Evolutionary conservation across 129 eudicot genomes (phyloP).

Genomic region (Rutidosis leptorrhynchoides): DNA sequence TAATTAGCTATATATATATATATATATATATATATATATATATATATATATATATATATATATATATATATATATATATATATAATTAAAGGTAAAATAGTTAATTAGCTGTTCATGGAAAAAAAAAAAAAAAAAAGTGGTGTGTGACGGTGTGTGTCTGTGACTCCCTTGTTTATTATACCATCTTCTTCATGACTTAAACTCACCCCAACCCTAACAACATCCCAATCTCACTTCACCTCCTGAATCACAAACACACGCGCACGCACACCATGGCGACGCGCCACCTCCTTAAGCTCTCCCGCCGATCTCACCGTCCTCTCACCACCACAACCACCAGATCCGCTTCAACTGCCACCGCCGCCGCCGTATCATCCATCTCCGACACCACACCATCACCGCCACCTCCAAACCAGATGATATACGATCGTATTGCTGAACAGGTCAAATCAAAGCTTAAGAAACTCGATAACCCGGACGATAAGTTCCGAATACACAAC

Average conservation of each 20-base stretch:
- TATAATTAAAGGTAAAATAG: no score
- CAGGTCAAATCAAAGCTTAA: slow-evolving; percentile 58
- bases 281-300: slow-evolving; percentile 52
- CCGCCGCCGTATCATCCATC: slow-evolving; percentile 34
- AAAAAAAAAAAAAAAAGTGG: no score
- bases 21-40: no score
- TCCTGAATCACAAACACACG: slow-evolving; percentile 15
- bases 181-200: no score
- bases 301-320: slow-evolving; percentile 38
- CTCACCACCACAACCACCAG: slow-evolving; percentile 19
- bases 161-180: no score
- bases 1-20: no score
- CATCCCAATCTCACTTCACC: slow-evolving; percentile 18
- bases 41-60: no score
- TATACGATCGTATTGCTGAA: slow-evolving; percentile 79
- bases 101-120: no score
- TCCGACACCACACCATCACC: slow-evolving; percentile 46
- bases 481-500: slow-evolving; percentile 55
- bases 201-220: neutral
- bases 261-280: slow-evolving; percentile 39
- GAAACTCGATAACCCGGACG: slow-evolving; percentile 60
- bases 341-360: slow-evolving; percentile 27
- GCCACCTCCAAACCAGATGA: slow-evolving; percentile 66
- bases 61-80: no score
- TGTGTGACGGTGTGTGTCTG: no score